Evolutionary conservation across 352 stramenopile genomes (phyloP).

Genomic region (Pythium aquatile): DNA sequence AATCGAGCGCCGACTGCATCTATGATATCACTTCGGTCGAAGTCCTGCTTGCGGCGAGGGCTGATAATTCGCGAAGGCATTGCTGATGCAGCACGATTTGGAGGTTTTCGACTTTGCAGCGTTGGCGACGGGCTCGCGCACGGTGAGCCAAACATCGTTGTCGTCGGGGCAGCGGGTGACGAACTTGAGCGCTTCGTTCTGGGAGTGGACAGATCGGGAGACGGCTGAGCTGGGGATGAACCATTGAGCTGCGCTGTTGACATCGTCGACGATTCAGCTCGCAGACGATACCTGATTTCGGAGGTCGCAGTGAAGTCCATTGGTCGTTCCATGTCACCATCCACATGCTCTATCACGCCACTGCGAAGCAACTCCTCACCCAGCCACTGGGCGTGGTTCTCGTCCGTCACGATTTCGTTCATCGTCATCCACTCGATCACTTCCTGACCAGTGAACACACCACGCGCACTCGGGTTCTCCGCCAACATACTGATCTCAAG

Average conservation of each 20-base stretch:
- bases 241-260: neutral
- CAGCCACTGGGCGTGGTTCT: slow-evolving; percentile 70
- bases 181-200: slow-evolving; percentile 20
- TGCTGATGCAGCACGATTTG: slow-evolving; percentile 1
- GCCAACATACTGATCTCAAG: slow-evolving; percentile 59
- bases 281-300: slow-evolving; percentile 16
- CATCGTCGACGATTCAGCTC: slow-evolving; percentile 6
- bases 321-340: slow-evolving; percentile 2
- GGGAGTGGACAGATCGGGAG: slow-evolving; percentile 10
- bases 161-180: slow-evolving; percentile 9
- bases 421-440: slow-evolving; percentile 73
- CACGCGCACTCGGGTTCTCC: slow-evolving; percentile 34
- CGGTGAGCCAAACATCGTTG: neutral
- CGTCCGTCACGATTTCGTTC: slow-evolving; percentile 75
- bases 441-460: slow-evolving; percentile 62
- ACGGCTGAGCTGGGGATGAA: neutral
- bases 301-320: slow-evolving; percentile 18
- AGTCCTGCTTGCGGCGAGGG: slow-evolving; percentile 21
- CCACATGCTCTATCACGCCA: slow-evolving; percentile 42
- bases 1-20: slow-evolving; percentile 22
- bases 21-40: slow-evolving; percentile 18
- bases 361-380: slow-evolving; percentile 67
- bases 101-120: neutral
- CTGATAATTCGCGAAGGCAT: slow-evolving; percentile 28
- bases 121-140: neutral